Percentiles rank a stretch among this genome's conserved stretches.
phyloP scores from a whole-genome alignment of 176 grass and related monocot species.

The Oryza brachyantha region DNA sequence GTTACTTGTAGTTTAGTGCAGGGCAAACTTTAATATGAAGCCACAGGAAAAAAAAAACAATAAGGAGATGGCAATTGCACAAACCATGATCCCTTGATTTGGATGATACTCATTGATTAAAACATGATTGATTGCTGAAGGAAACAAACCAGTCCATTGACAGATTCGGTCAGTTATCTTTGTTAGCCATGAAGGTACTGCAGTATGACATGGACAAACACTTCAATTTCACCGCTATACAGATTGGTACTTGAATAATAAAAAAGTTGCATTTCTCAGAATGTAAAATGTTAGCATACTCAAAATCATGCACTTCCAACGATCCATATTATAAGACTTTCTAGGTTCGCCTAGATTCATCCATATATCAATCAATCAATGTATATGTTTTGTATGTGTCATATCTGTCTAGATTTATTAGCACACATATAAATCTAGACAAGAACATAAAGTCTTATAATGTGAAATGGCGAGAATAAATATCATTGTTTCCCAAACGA shows the following conservation, averaged over 20 bases:
- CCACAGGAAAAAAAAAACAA: not conserved
- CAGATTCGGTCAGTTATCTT: conserved; percentile 74
- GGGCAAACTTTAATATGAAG: not conserved
- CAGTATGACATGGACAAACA: conserved; percentile 28
- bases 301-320: no score
- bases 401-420: no score
- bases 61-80: conserved; percentile 18
- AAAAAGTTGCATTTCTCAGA: not conserved
- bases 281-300: not conserved
- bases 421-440: no score
- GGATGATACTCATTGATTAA: conserved; percentile 88
- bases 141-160: conserved; percentile 74
- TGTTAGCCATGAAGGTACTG: conserved; percentile 85
- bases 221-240: conserved; percentile 2
- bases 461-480: no score
- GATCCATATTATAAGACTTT: no score
- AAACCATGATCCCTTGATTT: conserved; percentile 94
- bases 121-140: conserved; percentile 85
- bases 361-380: no score
- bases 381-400: no score
- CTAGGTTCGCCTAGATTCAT: no score
- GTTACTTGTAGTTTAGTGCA: not conserved
- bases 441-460: no score
- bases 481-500: not conserved
- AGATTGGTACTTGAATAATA: not conserved